phyloP scores from a whole-genome alignment of 1,139 yeast genomes.

The Schwanniomyces etchellsii region DNA sequence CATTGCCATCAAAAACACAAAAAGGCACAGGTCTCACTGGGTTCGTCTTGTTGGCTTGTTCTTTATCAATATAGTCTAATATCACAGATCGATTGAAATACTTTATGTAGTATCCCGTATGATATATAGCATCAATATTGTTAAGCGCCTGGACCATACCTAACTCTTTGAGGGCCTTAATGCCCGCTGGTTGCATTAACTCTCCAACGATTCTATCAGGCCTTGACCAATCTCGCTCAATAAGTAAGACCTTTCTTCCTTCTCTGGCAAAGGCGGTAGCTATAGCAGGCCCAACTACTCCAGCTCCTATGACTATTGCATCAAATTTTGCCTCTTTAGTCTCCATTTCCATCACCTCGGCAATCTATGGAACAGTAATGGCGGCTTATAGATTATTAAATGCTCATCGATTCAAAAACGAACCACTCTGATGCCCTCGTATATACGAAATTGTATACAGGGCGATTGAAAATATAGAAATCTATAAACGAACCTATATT shows the following conservation, averaged over 20 bases:
- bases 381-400: no score
- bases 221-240: slow-evolving; percentile 84
- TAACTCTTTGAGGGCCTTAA: slow-evolving; percentile 70
- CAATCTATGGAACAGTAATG: background rate
- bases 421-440: background rate
- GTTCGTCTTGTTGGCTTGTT: slow-evolving; percentile 35
- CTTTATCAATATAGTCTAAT: slow-evolving; percentile 69
- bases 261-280: slow-evolving; percentile 89
- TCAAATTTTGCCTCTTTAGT: slow-evolving; percentile 48
- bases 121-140: slow-evolving; percentile 73
- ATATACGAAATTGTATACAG: background rate
- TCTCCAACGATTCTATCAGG: slow-evolving; percentile 98
- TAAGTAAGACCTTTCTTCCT: slow-evolving; percentile 69
- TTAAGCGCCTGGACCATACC: slow-evolving; percentile 81
- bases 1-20: slow-evolving; percentile 51
- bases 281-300: slow-evolving; percentile 90
- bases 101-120: slow-evolving; percentile 76
- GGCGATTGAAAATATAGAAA: no score
- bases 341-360: background rate
- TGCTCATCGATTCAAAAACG: no score
- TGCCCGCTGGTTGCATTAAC: slow-evolving; percentile 91
- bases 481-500: background rate
- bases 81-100: slow-evolving; percentile 51
- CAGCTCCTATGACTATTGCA: slow-evolving; percentile 83
- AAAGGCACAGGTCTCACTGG: slow-evolving; percentile 47